Percentiles rank a stretch among this genome's conserved stretches.
Conservation (phyloP, 768 basidiomycete genomes). For the Xerocomus brunneocitrinus region DNA sequence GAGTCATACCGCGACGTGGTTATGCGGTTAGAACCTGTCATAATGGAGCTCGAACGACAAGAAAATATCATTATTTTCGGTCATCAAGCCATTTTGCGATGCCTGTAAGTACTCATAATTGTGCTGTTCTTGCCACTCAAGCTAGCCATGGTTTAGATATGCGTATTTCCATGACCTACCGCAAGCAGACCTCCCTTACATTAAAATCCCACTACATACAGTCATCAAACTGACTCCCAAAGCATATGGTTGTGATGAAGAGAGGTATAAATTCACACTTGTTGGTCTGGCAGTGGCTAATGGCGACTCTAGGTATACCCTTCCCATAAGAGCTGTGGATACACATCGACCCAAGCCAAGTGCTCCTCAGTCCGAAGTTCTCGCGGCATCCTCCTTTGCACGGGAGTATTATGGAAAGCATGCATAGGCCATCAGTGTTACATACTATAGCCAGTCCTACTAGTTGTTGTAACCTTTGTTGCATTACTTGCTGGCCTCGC, state of each 20-base stretch:
- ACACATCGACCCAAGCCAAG: conserved; percentile 72
- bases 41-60: conserved; percentile 98
- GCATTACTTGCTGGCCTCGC: too few species aligned
- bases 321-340: conserved; percentile 92
- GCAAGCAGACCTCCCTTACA: conserved; percentile 93
- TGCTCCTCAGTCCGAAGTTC: conserved; percentile 17
- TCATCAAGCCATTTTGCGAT: conserved; percentile 88
- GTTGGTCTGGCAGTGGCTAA: neutral
- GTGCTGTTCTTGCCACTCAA: neutral
- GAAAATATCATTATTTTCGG: conserved; percentile 96
- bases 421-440: conserved; percentile 5
- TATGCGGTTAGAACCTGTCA: conserved; percentile 91
- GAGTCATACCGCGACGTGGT: conserved; percentile 99
- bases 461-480: neutral
- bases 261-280: conserved; percentile 49
- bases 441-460: neutral
- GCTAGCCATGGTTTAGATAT: conserved; percentile 51
- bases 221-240: conserved; percentile 98
- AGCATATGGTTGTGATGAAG: conserved; percentile 98
- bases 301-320: conserved; percentile 54
- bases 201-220: conserved; percentile 95
- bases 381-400: conserved; percentile 12
- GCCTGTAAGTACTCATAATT: conserved; percentile 46
- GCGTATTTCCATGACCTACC: conserved; percentile 94
- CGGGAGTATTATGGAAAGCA: conserved; percentile 36